Conservation (phyloP, 306 rosid genomes). For the Cicer arietinum region DNA sequence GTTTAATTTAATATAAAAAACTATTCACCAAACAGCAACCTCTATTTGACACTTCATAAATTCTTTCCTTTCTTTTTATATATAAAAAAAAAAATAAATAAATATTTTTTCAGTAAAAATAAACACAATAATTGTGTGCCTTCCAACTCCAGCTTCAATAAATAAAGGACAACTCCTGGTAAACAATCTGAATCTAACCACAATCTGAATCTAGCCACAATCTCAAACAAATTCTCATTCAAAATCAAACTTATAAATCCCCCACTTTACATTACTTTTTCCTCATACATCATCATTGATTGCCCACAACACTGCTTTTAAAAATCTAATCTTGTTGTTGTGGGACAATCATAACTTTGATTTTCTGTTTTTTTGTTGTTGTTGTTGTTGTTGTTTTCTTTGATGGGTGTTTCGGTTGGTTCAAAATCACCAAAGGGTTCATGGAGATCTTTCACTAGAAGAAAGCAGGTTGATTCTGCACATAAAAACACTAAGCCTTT, state of each 20-base stretch:
- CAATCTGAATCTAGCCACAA: not conserved
- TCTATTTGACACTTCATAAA: too few species aligned
- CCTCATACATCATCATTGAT: not conserved
- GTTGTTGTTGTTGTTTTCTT: not conserved
- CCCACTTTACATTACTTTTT: not conserved
- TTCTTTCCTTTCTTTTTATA: too few species aligned
- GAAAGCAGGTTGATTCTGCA: constrained; percentile 81
- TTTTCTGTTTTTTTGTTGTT: not conserved
- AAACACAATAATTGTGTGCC: too few species aligned
- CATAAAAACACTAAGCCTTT: constrained; percentile 41
- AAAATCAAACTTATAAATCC: not conserved
- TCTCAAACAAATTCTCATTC: not conserved
- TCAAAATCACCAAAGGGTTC: constrained; percentile 49
- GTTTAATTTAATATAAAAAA: too few species aligned
- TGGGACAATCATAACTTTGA: constrained; percentile 17
- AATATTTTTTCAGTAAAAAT: too few species aligned
- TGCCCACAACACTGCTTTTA: not conserved
- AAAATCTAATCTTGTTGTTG: not conserved
- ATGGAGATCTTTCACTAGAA: constrained; percentile 63
- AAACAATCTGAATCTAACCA: too few species aligned
- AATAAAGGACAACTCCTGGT: not conserved
- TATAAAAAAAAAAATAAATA: too few species aligned
- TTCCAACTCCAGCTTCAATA: not conserved
- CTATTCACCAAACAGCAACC: too few species aligned
- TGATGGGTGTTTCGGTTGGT: constrained; percentile 66